Evolutionary conservation across 768 basidiomycete genomes (phyloP).

Genomic region (Hygrophoropsis aurantiaca): DNA sequence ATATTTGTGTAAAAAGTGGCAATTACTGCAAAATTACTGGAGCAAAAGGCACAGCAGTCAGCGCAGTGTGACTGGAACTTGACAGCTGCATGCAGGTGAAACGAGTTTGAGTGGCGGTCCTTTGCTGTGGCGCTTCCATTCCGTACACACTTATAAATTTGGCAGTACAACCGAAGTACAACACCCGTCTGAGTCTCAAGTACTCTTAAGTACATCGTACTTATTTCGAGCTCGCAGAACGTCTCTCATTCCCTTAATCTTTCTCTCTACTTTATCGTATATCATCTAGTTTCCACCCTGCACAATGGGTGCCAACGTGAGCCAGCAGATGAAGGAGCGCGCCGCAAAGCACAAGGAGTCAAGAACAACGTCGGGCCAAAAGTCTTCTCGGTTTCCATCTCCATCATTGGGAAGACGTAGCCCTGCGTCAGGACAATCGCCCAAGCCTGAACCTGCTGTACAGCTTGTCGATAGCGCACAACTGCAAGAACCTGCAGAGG

Average conservation of each 20-base stretch:
- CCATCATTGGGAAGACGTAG: conserved; percentile 18
- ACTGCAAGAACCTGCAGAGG: conserved; percentile 20
- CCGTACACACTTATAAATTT: background rate
- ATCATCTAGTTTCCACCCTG: background rate
- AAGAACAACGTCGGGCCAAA: conserved; percentile 22
- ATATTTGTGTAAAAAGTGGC: too few species aligned
- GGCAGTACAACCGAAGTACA: too few species aligned
- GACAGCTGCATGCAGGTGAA: conserved; percentile 25
- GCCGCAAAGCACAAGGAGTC: conserved; percentile 23
- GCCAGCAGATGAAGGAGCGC: conserved; percentile 22
- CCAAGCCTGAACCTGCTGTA: conserved; percentile 24
- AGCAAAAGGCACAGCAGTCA: too few species aligned
- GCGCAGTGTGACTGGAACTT: conserved; percentile 10
- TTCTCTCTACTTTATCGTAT: too few species aligned
- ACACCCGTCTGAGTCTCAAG: background rate
- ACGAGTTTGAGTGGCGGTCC: conserved; percentile 16
- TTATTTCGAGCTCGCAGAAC: too few species aligned
- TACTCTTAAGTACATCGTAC: background rate
- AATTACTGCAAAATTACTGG: too few species aligned
- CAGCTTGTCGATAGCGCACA: conserved; percentile 10
- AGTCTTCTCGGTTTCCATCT: conserved; percentile 20
- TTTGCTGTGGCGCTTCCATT: too few species aligned
- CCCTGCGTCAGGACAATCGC: conserved; percentile 12
- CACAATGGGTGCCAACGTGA: conserved; percentile 26
- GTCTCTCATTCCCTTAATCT: background rate